A percentile compares a stretch with the other conserved stretches of the same genome.
Evolutionary conservation across 2,329 filamentous ascomycete species (phyloP).

Genomic region (Penicillium occitanis): DNA sequence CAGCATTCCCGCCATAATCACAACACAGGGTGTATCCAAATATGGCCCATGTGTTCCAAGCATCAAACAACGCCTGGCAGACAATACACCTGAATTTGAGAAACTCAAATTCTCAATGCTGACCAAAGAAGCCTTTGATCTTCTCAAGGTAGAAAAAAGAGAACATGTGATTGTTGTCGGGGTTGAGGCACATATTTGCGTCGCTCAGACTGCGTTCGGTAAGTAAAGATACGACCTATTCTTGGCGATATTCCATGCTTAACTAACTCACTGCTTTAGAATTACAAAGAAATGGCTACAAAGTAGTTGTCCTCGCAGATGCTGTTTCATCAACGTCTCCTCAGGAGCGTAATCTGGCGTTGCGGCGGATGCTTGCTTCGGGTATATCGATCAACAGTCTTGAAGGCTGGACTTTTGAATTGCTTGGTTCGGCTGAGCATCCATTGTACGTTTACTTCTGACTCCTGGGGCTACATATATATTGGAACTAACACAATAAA

Average conservation of each 20-base stretch:
- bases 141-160: neutral
- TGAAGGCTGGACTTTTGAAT: constrained; percentile 11
- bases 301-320: constrained; percentile 14
- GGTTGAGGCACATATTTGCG: constrained; percentile 6
- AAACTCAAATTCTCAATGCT: constrained; percentile 6
- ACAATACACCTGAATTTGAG: neutral
- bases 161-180: neutral
- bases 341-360: constrained; percentile 7
- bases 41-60: constrained; percentile 8
- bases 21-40: neutral
- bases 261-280: neutral
- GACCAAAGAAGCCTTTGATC: neutral
- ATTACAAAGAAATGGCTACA: constrained; percentile 5
- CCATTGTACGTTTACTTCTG: neutral
- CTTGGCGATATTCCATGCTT: neutral
- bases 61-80: constrained; percentile 5
- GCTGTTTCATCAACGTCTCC: constrained; percentile 9
- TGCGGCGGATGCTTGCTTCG: constrained; percentile 6
- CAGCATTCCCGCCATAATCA: neutral
- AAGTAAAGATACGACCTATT: neutral
- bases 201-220: constrained; percentile 7
- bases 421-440: constrained; percentile 1
- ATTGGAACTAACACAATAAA: neutral
- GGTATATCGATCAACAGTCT: constrained; percentile 11
- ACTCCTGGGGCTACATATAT: neutral